phyloP scores from a whole-genome alignment of 148 eudicot species.

The Chenopodium formosanum region DNA sequence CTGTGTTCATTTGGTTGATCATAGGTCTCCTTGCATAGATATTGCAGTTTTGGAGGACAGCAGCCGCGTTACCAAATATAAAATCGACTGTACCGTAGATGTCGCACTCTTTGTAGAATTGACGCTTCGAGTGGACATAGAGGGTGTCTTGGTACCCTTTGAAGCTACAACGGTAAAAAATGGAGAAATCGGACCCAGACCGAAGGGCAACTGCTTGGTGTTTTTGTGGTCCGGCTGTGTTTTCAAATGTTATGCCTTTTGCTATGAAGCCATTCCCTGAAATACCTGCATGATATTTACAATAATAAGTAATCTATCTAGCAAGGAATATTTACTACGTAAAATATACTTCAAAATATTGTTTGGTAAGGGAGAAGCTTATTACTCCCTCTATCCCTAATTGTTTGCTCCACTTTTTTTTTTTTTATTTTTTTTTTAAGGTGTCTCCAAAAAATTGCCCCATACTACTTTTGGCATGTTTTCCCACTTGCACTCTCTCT shows the following conservation, averaged over 20 bases:
- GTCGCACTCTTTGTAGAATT: conserved; percentile 38
- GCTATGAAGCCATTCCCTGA: conserved; percentile 40
- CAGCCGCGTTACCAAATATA: conserved; percentile 36
- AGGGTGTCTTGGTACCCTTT: conserved; percentile 46
- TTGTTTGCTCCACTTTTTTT: too few relatives aligned
- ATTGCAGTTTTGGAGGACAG: conserved; percentile 31
- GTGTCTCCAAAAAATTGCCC: too few relatives aligned
- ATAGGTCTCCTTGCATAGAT: conserved; percentile 34
- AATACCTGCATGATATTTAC: conserved; percentile 24
- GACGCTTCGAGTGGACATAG: conserved; percentile 35
- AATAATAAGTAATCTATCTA: not conserved
- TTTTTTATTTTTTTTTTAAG: too few relatives aligned
- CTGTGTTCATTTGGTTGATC: conserved; percentile 33
- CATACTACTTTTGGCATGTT: too few relatives aligned
- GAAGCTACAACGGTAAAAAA: conserved; percentile 37
- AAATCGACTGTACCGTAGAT: conserved; percentile 43
- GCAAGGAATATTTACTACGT: not conserved
- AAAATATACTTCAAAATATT: too few relatives aligned
- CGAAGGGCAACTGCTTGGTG: conserved; percentile 45
- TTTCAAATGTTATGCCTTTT: conserved; percentile 37
- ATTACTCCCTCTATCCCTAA: too few relatives aligned
- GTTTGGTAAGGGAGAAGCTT: too few relatives aligned
- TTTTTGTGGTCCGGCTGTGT: conserved; percentile 41
- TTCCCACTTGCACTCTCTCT: too few relatives aligned
- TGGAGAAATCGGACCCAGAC: conserved; percentile 31